phyloP scores from a whole-genome alignment of 805 yeast species.

The Spathaspora girioi region DNA sequence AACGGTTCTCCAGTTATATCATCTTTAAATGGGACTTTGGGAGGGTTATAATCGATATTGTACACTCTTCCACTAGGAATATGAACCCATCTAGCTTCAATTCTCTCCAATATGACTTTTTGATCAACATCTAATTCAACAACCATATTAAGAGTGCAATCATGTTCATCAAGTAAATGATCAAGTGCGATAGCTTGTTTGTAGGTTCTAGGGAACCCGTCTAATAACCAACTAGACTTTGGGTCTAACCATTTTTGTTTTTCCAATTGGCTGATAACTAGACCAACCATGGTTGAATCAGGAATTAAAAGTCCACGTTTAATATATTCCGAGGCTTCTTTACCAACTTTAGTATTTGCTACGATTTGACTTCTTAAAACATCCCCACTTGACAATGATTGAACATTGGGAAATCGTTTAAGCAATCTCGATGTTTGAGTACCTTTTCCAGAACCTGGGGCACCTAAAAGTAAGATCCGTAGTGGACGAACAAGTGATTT shows the following conservation, averaged over 20 bases:
- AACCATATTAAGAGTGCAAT: constrained; percentile 62
- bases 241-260: constrained; percentile 40
- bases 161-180: constrained; percentile 29
- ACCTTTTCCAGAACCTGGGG: constrained; percentile 96
- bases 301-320: constrained; percentile 68
- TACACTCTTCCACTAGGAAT: constrained; percentile 81
- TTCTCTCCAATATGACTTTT: constrained; percentile 73
- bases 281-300: constrained; percentile 58
- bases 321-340: constrained; percentile 54
- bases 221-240: constrained; percentile 66
- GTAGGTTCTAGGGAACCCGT: constrained; percentile 87
- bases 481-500: constrained; percentile 33
- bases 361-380: constrained; percentile 67
- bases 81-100: constrained; percentile 84
- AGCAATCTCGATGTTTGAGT: constrained; percentile 73
- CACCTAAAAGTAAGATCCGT: constrained; percentile 75
- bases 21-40: constrained; percentile 74
- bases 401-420: constrained; percentile 47
- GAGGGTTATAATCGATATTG: constrained; percentile 85
- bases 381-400: constrained; percentile 81
- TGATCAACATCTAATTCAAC: constrained; percentile 87
- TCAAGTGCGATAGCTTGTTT: constrained; percentile 66
- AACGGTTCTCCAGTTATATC: constrained; percentile 89
- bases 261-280: constrained; percentile 51
- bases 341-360: constrained; percentile 50